Evolutionary conservation across 495 filamentous ascomycete species (phyloP).

Genomic region (Tuber microsphaerosporum): DNA sequence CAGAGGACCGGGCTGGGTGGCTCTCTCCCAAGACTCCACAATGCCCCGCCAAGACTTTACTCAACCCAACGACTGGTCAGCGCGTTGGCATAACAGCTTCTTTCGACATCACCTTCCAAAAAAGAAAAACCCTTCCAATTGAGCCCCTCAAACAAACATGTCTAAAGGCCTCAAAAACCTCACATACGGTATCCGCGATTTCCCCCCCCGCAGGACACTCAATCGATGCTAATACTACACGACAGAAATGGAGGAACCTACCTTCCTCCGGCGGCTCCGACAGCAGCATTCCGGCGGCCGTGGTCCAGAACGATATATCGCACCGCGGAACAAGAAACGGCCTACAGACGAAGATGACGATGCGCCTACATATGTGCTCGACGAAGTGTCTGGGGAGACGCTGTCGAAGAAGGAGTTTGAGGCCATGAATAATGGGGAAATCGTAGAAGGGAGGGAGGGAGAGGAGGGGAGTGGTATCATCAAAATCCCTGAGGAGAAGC

Average conservation of each 20-base stretch:
- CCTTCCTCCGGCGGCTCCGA: constrained; percentile 45
- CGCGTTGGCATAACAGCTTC: constrained; percentile 1
- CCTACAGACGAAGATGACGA: constrained; percentile 43
- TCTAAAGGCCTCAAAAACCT: constrained; percentile 47
- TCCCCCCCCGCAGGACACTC: not conserved
- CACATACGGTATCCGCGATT: constrained; percentile 42
- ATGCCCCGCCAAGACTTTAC: constrained; percentile 11
- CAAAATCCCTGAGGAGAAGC: not conserved
- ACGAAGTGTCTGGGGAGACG: constrained; percentile 44
- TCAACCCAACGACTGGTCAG: constrained; percentile 5
- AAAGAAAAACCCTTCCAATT: not conserved
- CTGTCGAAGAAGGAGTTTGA: constrained; percentile 46
- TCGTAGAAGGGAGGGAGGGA: not conserved
- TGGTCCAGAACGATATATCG: constrained; percentile 44
- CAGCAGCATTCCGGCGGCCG: constrained; percentile 42
- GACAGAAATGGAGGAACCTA: constrained; percentile 43
- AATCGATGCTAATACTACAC: constrained; percentile 8
- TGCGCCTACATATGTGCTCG: constrained; percentile 49
- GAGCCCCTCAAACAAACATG: constrained; percentile 30
- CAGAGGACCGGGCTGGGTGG: not conserved
- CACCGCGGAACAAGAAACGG: constrained; percentile 43
- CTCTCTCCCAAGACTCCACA: not conserved
- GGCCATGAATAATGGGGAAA: constrained; percentile 39
- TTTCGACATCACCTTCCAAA: not conserved
- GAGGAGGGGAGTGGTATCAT: constrained; percentile 1